A percentile compares a stretch with the other conserved stretches of the same genome.
These are phyloP conservation scores for Zangia roseola DNA, from an alignment of 768 basidiomycete genomes.

Conservation along the genomic window DNA sequence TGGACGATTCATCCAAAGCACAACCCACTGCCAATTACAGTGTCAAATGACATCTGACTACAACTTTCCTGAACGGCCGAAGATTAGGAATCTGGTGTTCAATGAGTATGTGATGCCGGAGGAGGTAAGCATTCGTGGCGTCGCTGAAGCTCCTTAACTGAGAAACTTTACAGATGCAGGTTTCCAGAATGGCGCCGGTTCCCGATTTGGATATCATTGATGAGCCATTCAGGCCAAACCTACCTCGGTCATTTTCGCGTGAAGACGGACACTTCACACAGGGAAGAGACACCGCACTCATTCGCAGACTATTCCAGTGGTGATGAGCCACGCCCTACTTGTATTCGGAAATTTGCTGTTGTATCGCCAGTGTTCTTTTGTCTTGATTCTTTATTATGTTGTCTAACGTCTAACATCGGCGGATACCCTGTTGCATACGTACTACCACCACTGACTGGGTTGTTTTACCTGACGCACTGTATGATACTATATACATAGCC, in stretches of 20 bases:
- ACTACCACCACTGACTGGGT: slow-evolving; percentile 31
- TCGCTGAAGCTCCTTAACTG: slow-evolving; percentile 1
- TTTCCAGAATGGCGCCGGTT: slow-evolving; percentile 56
- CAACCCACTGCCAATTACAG: slow-evolving; percentile 74
- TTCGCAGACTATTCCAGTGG: slow-evolving; percentile 53
- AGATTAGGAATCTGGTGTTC: slow-evolving; percentile 55
- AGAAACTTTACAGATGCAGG: slow-evolving; percentile 52
- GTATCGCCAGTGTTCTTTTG: slow-evolving; percentile 26
- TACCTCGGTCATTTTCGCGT: slow-evolving; percentile 33
- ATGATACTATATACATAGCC: slow-evolving; percentile 21
- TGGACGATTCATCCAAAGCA: slow-evolving; percentile 78
- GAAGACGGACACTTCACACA: slow-evolving; percentile 31
- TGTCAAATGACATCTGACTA: slow-evolving; percentile 63
- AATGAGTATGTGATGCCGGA: slow-evolving; percentile 63
- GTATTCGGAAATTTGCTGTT: slow-evolving; percentile 24
- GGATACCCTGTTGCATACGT: slow-evolving; percentile 39
- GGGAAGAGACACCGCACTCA: slow-evolving; percentile 42
- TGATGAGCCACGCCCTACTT: slow-evolving; percentile 19
- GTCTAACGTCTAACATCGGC: slow-evolving; percentile 25
- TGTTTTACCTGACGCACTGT: slow-evolving; percentile 27
- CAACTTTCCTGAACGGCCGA: slow-evolving; percentile 54
- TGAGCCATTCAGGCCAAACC: slow-evolving; percentile 37
- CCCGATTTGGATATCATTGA: slow-evolving; percentile 42
- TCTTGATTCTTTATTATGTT: slow-evolving; percentile 29
- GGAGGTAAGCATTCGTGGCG: slow-evolving; percentile 47